These are phyloP conservation scores for Globisporangium okanoganense DNA, from an alignment of 352 stramenopile genomes.

Conservation along the genomic window DNA sequence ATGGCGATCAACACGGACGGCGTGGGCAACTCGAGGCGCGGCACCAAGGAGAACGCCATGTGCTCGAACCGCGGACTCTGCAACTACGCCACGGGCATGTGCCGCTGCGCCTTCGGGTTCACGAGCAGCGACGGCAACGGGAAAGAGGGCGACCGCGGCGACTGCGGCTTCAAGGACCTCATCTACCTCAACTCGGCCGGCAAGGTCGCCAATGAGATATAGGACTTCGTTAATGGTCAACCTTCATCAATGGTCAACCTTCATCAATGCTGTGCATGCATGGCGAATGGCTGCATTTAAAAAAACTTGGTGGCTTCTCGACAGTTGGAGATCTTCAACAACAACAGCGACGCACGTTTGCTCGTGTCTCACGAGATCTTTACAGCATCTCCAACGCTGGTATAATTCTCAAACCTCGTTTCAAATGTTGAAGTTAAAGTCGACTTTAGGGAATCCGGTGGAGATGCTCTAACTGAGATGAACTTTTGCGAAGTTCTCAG, in stretches of 20 bases:
- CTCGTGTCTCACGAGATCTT: no score
- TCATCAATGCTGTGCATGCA: neutral
- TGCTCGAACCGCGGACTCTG: slow-evolving; percentile 63
- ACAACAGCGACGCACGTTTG: no score
- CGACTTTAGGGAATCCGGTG: no score
- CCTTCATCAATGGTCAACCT: neutral
- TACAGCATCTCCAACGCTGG: no score
- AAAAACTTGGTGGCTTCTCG: no score
- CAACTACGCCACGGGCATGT: slow-evolving; percentile 46
- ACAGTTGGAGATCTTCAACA: no score
- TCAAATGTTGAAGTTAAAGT: no score
- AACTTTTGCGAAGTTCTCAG: no score
- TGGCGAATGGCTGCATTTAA: no score
- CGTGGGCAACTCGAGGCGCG: slow-evolving; percentile 31
- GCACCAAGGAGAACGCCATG: slow-evolving; percentile 63
- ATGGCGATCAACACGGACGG: slow-evolving; percentile 50
- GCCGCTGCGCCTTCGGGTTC: slow-evolving; percentile 69
- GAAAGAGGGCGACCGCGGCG: slow-evolving; percentile 78
- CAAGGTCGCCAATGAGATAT: slow-evolving; percentile 48
- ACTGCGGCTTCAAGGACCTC: slow-evolving; percentile 87
- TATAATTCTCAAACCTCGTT: no score
- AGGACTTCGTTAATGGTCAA: no score
- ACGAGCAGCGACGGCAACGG: slow-evolving; percentile 77
- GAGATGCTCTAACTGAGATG: no score
- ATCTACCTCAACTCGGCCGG: slow-evolving; percentile 71